These are phyloP conservation scores for Xylaria longipes DNA, from an alignment of 495 filamentous ascomycete genomes.

Conservation along the genomic window DNA sequence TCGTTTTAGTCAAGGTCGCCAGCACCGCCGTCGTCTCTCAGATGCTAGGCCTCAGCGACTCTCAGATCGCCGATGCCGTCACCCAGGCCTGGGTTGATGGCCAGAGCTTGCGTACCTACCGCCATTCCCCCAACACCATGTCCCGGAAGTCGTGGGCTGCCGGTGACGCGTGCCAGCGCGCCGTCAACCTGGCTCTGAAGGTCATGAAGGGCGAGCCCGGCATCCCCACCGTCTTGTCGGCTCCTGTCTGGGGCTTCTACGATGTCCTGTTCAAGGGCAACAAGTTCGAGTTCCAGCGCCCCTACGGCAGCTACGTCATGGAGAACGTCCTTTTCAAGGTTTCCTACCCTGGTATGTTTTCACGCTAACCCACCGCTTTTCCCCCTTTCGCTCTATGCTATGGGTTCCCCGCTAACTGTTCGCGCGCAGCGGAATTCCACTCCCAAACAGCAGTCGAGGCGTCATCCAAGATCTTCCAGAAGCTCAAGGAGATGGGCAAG, in stretches of 20 bases:
- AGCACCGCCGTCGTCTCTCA: constrained; percentile 92
- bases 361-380: not conserved
- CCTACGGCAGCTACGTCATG: constrained; percentile 98
- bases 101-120: constrained; percentile 93
- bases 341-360: constrained; percentile 81
- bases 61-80: constrained; percentile 92
- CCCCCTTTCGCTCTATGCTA: not conserved
- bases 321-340: constrained; percentile 99
- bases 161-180: constrained; percentile 95
- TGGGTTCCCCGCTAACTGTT: not conserved
- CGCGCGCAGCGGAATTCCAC: constrained; percentile 86
- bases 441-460: constrained; percentile 98
- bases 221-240: constrained; percentile 88
- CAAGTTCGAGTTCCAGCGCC: constrained; percentile 93
- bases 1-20: constrained; percentile 97
- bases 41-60: constrained; percentile 87
- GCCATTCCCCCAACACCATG: constrained; percentile 98
- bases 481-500: constrained; percentile 85
- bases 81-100: constrained; percentile 98
- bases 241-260: constrained; percentile 97
- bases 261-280: constrained; percentile 96
- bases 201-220: constrained; percentile 91
- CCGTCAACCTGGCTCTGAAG: constrained; percentile 93
- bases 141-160: constrained; percentile 99
- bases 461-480: constrained; percentile 81